Conservation (phyloP, 345 rosid genomes). For the Erysimum cheiranthoides region DNA sequence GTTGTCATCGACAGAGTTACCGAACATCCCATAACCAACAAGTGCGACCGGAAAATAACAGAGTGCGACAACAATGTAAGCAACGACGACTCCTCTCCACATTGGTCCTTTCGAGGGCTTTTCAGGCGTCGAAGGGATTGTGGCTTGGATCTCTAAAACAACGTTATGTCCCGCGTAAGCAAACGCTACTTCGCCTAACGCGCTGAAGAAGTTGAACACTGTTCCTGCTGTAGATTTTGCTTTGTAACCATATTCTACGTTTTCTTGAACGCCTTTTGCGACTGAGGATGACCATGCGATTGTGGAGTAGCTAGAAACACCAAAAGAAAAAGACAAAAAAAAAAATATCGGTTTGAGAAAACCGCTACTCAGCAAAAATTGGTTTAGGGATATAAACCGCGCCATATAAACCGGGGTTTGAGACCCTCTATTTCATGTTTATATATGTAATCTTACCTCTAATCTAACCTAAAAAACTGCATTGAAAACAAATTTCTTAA, state of each 20-base stretch:
- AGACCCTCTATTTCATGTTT: too few species aligned
- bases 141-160: constrained; percentile 82
- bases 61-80: constrained; percentile 70
- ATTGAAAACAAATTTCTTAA: neutral
- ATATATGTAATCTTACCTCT: too few species aligned
- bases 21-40: constrained; percentile 65
- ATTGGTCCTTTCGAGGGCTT: constrained; percentile 78
- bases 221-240: constrained; percentile 51
- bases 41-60: constrained; percentile 85
- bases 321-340: neutral
- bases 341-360: neutral
- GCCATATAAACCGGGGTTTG: neutral
- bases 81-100: constrained; percentile 79
- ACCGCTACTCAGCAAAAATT: neutral
- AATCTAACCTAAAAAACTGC: too few species aligned
- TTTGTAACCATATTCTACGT: constrained; percentile 61
- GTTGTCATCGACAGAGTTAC: constrained; percentile 61
- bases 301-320: constrained; percentile 64
- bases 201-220: constrained; percentile 66
- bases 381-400: neutral
- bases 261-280: constrained; percentile 56
- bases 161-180: constrained; percentile 87
- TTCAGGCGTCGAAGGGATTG: constrained; percentile 78
- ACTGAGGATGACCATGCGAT: constrained; percentile 75
- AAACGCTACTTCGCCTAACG: constrained; percentile 71